Conservation (phyloP, 225 moss, liverwort and hornwort species). For the Climacium dendroides region DNA sequence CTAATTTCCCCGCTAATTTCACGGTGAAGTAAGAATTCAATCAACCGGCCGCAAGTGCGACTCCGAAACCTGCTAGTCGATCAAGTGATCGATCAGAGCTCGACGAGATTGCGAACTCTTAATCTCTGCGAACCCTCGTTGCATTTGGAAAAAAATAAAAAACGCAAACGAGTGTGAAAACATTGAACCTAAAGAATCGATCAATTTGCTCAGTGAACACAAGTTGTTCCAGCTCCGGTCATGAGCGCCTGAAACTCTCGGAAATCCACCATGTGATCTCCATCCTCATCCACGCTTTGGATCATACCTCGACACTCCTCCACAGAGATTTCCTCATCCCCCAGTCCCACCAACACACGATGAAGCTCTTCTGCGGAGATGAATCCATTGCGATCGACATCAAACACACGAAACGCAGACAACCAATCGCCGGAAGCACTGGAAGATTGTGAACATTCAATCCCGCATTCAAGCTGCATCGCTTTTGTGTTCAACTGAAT, state of each 20-base stretch:
- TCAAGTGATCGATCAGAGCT: background rate
- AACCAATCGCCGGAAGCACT: background rate
- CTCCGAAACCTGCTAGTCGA: background rate
- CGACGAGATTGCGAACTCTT: background rate
- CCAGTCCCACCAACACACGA: conserved; percentile 17
- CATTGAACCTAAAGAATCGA: background rate
- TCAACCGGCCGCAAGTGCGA: background rate
- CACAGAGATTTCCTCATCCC: conserved; percentile 11
- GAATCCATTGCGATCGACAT: conserved; percentile 26
- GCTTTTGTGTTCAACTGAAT: conserved; percentile 24
- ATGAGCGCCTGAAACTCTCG: conserved; percentile 7
- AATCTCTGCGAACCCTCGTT: background rate
- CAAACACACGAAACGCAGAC: conserved; percentile 35
- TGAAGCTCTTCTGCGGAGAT: conserved; percentile 47
- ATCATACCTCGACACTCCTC: conserved; percentile 25
- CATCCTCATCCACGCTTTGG: background rate
- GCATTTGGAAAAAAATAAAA: background rate
- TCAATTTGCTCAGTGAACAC: background rate
- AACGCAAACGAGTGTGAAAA: background rate
- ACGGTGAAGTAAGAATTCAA: background rate
- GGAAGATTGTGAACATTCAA: background rate
- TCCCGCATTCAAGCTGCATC: background rate
- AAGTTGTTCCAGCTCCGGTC: background rate
- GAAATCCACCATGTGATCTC: background rate
- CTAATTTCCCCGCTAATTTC: background rate